A percentile compares a stretch with the other conserved stretches of the same genome.
Evolutionary conservation across 805 yeast species (phyloP).

Genomic region (Candida rishiriensis): DNA sequence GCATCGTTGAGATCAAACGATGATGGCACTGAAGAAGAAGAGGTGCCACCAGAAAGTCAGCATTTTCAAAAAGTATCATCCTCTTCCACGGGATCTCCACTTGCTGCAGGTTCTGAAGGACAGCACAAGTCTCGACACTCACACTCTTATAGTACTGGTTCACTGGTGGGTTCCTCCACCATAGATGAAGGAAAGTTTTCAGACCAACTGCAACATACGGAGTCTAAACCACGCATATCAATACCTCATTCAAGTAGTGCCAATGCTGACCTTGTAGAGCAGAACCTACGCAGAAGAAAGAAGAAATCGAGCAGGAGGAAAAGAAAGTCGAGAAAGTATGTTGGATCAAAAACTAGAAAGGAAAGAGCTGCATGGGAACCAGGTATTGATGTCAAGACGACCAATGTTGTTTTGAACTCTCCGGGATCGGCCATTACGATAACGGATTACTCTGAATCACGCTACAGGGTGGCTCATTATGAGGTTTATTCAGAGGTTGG

Average conservation of each 20-base stretch:
- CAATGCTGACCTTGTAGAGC: neutral
- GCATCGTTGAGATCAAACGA: too few species aligned
- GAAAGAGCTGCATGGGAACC: conserved; percentile 54
- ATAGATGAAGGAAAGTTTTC: too few species aligned
- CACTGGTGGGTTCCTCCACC: too few species aligned
- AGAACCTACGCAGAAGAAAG: neutral
- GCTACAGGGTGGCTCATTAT: conserved; percentile 41
- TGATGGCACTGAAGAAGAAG: too few species aligned
- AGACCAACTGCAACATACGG: neutral
- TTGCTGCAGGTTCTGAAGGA: too few species aligned
- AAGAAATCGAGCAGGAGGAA: conserved; percentile 3
- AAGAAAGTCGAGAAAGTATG: conserved; percentile 26
- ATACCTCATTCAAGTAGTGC: neutral
- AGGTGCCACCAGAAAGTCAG: too few species aligned
- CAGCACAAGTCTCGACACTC: too few species aligned
- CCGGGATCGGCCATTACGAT: conserved; percentile 51
- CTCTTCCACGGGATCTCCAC: too few species aligned
- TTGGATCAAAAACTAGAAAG: conserved; percentile 35
- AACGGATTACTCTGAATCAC: conserved; percentile 42
- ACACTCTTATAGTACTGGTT: too few species aligned
- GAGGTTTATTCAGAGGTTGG: conserved; percentile 33
- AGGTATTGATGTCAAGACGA: conserved; percentile 48
- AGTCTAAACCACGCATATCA: neutral
- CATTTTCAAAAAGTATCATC: too few species aligned
- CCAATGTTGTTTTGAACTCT: conserved; percentile 45